Base-by-base conservation (phyloP, 1,284 basidiomycete species). In the Marasmius fiardii region DNA sequence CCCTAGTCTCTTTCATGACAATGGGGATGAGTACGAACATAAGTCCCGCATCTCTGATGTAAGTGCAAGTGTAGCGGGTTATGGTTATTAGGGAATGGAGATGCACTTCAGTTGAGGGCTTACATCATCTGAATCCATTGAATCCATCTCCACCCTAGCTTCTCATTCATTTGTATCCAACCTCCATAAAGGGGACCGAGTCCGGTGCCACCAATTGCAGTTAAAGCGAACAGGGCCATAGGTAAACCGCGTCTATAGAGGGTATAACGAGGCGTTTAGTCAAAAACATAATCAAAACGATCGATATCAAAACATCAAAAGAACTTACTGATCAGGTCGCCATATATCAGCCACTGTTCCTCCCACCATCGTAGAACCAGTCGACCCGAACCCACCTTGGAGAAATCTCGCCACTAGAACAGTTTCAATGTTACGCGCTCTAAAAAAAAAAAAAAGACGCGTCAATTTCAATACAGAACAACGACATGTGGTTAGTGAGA, bases 301-400 rank as follows among this genome's bases (percentile, higher is more conserved):
- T 45, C 31, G 11, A 12, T 45, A 39, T 23, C 50, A 39, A 49
- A 52, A 54, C 54, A 50, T 11, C 49, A 44, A 43, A 35, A 12
- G 16, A 8, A 66, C 75, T 58, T 58, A 88, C 85, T 89, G 79
- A 57, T 76, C 72, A 10, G 83, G 76, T 0, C 67, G 62, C 80
- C 84, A 91, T 28, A 91, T 82, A 65, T 90, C 88, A 11, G 86
- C 82, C 34, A 93, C 79, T 0, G 86, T 88, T 1, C 90, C 90
- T 14, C 89, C 88, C 2, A 92, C 90, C 76, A 93, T 84, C 0
- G 88, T 90, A 0, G 86, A 77, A 65, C 73, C 75, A 1, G 77
- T 85, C 44, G 73, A 91, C n/a, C 87, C 89, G 57, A 86, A 84
- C 0, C 78, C 80, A 1, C 90, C 90, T 48, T 82, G 79, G 1